Conservation (phyloP, 176 grass and related monocot genomes). For the Triticum timopheevii region DNA sequence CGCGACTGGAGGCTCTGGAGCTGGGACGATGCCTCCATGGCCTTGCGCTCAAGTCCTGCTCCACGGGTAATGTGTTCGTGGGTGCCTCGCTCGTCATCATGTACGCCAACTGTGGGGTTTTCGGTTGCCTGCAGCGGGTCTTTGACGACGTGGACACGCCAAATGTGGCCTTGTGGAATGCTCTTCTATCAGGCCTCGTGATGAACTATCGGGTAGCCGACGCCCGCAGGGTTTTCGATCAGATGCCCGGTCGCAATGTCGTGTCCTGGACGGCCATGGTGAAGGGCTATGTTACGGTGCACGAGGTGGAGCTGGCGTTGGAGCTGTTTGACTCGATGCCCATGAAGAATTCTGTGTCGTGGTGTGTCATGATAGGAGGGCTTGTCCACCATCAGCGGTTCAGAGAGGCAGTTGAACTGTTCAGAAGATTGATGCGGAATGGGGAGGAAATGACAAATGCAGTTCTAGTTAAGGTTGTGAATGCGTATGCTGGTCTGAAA, state of each 20-base stretch:
- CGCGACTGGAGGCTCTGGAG: constrained; percentile 36
- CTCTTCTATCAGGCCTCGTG: constrained; percentile 58
- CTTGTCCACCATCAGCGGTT: constrained; percentile 40
- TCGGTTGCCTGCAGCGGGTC: constrained; percentile 21
- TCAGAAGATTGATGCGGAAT: constrained; percentile 36
- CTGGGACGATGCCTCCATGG: constrained; percentile 45
- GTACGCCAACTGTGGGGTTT: constrained; percentile 49
- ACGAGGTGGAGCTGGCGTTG: constrained; percentile 31
- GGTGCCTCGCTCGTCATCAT: constrained; percentile 57
- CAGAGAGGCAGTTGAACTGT: constrained; percentile 41
- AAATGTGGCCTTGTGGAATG: constrained; percentile 52
- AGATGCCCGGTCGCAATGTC: constrained; percentile 54
- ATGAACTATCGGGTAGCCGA: constrained; percentile 37
- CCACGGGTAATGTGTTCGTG: constrained; percentile 48
- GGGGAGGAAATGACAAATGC: constrained; percentile 30
- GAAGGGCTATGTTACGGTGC: constrained; percentile 32
- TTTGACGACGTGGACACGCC: constrained; percentile 26
- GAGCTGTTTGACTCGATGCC: constrained; percentile 65
- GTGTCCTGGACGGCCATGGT: constrained; percentile 77
- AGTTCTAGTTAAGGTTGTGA: constrained; percentile 48
- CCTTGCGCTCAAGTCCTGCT: constrained; percentile 32
- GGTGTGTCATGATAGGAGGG: constrained; percentile 69
- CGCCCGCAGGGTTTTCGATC: constrained; percentile 49
- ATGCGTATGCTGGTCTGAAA: constrained; percentile 48
- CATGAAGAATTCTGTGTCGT: constrained; percentile 54